A percentile compares a stretch with the other conserved stretches of the same genome.
These are phyloP conservation scores for Aspergillus ruber DNA, from an alignment of 2,329 filamentous ascomycete genomes.

Conservation along the genomic window DNA sequence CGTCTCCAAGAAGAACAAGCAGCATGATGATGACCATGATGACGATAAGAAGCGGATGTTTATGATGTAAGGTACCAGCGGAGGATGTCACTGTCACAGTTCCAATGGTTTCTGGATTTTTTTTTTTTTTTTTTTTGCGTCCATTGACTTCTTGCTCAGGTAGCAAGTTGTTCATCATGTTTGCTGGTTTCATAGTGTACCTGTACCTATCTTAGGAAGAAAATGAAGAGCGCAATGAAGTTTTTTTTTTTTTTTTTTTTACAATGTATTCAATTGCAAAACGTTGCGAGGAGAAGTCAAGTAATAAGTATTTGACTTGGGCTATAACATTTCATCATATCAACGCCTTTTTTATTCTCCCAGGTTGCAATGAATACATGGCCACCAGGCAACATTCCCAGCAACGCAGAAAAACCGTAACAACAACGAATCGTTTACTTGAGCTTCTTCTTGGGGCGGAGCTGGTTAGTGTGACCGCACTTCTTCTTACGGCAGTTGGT, in stretches of 20 bases:
- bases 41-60: constrained; percentile 26
- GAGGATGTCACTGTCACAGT: constrained; percentile 1
- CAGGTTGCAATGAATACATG: constrained; percentile 29
- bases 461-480: constrained; percentile 99
- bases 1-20: constrained; percentile 39
- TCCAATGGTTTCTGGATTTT: constrained; percentile 1
- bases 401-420: constrained; percentile 44
- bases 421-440: constrained; percentile 56
- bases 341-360: constrained; percentile 33
- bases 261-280: constrained; percentile 33
- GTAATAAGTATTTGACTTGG: constrained; percentile 30
- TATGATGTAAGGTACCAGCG: constrained; percentile 12
- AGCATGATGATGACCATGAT: constrained; percentile 21
- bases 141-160: constrained; percentile 9
- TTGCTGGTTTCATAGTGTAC: constrained; percentile 2
- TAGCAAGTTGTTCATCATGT: constrained; percentile 3
- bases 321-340: constrained; percentile 34
- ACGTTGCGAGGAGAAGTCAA: constrained; percentile 28
- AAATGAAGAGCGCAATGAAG: constrained; percentile 1
- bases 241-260: constrained; percentile 20
- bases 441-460: constrained; percentile 99
- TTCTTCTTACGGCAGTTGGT: constrained; percentile 99
- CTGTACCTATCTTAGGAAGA: constrained; percentile 7
- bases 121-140: background rate
- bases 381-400: constrained; percentile 24